Evolutionary conservation across 805 yeast genomes (phyloP).

Genomic region (Lipomyces lipofer): DNA sequence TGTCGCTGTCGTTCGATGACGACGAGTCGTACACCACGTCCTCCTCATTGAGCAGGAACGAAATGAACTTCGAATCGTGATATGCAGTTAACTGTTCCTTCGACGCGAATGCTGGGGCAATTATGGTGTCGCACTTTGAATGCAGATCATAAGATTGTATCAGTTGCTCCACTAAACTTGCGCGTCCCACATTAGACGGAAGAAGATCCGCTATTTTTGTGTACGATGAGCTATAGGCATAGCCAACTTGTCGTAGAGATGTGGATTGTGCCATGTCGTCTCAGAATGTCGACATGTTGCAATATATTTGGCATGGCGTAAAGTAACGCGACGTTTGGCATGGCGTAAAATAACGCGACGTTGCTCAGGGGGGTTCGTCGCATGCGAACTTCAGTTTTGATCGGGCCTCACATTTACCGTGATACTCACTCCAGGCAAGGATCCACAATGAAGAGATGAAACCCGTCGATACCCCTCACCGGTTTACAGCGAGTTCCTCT

Average conservation of each 20-base stretch:
- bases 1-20: constrained; percentile 30
- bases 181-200: constrained; percentile 58
- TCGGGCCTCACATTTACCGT: too few species aligned
- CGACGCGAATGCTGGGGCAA: constrained; percentile 38
- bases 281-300: not conserved
- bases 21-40: constrained; percentile 25
- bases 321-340: not conserved
- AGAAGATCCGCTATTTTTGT: constrained; percentile 43
- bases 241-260: constrained; percentile 30
- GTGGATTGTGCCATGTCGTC: not conserved
- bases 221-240: constrained; percentile 32
- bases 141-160: constrained; percentile 47
- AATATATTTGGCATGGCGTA: not conserved
- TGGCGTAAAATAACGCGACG: not conserved
- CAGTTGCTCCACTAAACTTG: constrained; percentile 47
- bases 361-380: not conserved
- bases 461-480: too few species aligned
- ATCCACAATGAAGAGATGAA: too few species aligned
- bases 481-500: too few species aligned
- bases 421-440: too few species aligned
- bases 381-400: not conserved
- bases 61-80: constrained; percentile 51
- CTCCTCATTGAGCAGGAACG: constrained; percentile 41
- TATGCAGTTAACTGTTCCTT: constrained; percentile 48
- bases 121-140: constrained; percentile 35